These are phyloP conservation scores for Eragrostis curvula DNA, from an alignment of 176 grass and related monocot species.

Conservation along the genomic window DNA sequence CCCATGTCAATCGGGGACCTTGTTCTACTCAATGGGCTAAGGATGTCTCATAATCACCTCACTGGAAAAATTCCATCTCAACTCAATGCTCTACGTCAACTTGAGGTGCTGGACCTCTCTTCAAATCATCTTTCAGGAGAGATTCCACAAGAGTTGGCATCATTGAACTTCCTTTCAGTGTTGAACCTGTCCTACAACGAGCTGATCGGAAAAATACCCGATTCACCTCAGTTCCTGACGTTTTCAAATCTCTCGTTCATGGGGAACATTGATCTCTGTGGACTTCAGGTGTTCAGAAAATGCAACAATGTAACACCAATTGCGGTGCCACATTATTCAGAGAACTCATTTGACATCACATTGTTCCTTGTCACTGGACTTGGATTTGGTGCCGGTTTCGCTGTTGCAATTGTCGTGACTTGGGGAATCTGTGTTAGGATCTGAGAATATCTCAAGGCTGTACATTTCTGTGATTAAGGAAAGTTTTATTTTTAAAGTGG, in stretches of 20 bases:
- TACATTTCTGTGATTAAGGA: background rate
- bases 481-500: background rate
- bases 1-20: constrained; percentile 45
- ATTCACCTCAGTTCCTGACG: constrained; percentile 19
- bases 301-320: background rate
- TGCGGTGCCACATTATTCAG: background rate
- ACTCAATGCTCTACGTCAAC: background rate
- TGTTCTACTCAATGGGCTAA: constrained; percentile 31
- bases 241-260: constrained; percentile 14
- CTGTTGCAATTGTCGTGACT: background rate
- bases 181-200: constrained; percentile 24
- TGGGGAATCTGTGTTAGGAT: background rate
- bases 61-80: constrained; percentile 43
- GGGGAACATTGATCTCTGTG: background rate
- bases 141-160: background rate
- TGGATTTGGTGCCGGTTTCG: constrained; percentile 24
- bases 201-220: background rate
- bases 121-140: constrained; percentile 16
- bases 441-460: background rate
- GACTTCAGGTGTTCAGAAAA: background rate
- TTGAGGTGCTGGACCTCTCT: constrained; percentile 6
- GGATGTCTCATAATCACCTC: constrained; percentile 52
- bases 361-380: constrained; percentile 21
- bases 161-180: background rate
- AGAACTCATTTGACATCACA: background rate